Base-by-base conservation (phyloP, 208 protist species). In the Angomonas ambiguus region DNA sequence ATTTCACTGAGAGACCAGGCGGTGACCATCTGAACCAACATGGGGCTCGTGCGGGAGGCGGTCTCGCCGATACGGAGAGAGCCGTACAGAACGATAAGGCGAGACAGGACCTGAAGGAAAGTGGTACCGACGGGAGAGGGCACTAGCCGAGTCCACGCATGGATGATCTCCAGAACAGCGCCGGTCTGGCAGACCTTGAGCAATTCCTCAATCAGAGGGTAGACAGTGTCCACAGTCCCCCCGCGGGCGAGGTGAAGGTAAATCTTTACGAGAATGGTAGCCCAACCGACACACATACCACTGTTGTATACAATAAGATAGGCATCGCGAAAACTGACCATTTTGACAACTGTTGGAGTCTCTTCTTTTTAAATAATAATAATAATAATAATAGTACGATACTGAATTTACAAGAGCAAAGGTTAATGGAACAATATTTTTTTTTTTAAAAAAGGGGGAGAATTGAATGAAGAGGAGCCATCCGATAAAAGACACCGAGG, bases 1-100 rank as follows among this genome's bases (percentile, higher is more conserved):
- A 96, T 65, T 71, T 97, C 93, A 41, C 84, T 88, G 13, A 89
- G 68, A 38, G 67, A 74, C 93, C 93, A 97, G 8, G 91, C 88
- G 20, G 91, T 30, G 31, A 94, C 16, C 83, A 97, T 93, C 72
- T 91, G 81, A 22, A 79, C 70, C 31, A 91, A 72, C 38, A 84
- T 76, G 2, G 76, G 69, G 55, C 71, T 87, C 34, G 57, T 69
- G 32, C 71, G 80, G 18, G 80, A 64, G 10, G 66, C 67, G 24
- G 72, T 80, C 59, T 79, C 73, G n/a, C 80, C 82, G 64, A 92
- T 86, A 64, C 91, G 76, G 13, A 92, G 51, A 5, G 85, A 62
- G 31, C 85, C 88, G 69, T 82, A 96, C 2, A 97, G 72, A 41
- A 97, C 83, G 48, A 93, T 42, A 24, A 97, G 77, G 22, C 93